These are phyloP conservation scores for Chlamydomonas sphaeroides DNA, from an alignment of 139 green algal species.

Conservation along the genomic window DNA sequence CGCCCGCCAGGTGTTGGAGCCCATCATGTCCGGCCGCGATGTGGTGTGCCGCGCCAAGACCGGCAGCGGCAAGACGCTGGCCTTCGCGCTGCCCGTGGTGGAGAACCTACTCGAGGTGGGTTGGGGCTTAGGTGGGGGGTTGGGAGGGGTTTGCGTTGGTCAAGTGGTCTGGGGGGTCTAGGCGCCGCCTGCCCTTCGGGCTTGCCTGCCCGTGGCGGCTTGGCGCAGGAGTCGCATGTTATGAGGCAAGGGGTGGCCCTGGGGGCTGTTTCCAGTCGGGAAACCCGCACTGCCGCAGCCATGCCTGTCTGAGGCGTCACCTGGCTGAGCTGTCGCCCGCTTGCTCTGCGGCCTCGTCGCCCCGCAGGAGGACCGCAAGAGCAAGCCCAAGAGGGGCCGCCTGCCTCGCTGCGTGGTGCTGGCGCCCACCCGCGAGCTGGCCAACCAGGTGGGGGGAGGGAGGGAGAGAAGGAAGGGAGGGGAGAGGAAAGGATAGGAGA, in stretches of 20 bases:
- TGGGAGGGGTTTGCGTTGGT: no score
- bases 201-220: no score
- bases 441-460: constrained; percentile 77
- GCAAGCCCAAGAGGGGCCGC: constrained; percentile 46
- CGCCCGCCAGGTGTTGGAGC: constrained; percentile 67
- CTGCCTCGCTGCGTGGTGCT: constrained; percentile 88
- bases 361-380: constrained; percentile 31
- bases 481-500: no score
- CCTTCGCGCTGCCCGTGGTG: constrained; percentile 96
- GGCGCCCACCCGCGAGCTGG: constrained; percentile 97
- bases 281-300: no score
- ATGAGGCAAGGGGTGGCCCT: background rate
- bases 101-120: constrained; percentile 84
- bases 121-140: no score
- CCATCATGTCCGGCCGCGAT: constrained; percentile 84
- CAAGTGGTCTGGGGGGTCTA: no score
- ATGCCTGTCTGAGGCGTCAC: no score
- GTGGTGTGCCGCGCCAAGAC: constrained; percentile 95
- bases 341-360: no score
- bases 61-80: constrained; percentile 97
- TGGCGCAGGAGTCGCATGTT: no score
- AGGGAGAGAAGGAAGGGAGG: background rate
- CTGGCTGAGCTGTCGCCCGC: no score
- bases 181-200: no score
- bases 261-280: background rate